These are phyloP conservation scores for Syzygium oleosum DNA, from an alignment of 345 rosid species.

Conservation along the genomic window DNA sequence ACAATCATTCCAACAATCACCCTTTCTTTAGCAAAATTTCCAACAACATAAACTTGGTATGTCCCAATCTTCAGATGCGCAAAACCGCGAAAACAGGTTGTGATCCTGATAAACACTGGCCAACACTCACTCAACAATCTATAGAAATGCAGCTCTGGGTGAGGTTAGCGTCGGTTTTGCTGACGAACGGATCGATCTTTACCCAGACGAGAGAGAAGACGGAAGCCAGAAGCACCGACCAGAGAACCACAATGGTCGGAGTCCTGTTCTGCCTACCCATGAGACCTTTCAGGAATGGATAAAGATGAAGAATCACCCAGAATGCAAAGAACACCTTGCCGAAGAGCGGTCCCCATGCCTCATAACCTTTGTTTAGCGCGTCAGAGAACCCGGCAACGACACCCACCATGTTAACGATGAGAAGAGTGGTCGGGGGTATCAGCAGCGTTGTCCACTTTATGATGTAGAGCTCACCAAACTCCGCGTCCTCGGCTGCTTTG, in stretches of 20 bases:
- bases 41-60: not conserved
- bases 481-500: constrained; percentile 80
- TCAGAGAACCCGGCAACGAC: constrained; percentile 99
- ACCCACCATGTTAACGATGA: constrained; percentile 80
- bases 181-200: constrained; percentile 74
- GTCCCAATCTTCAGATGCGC: not conserved
- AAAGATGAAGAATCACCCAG: constrained; percentile 96
- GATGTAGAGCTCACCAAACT: constrained; percentile 90
- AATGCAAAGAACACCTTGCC: constrained; percentile 93
- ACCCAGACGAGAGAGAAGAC: constrained; percentile 98
- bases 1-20: not conserved
- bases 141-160: constrained; percentile 61
- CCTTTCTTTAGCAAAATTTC: not conserved
- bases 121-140: constrained; percentile 50
- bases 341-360: constrained; percentile 96
- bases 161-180: constrained; percentile 13
- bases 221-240: constrained; percentile 94
- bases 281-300: constrained; percentile 99
- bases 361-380: constrained; percentile 93
- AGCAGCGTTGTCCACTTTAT: constrained; percentile 92
- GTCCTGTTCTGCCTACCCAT: constrained; percentile 98
- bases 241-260: constrained; percentile 85
- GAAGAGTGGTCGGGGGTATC: constrained; percentile 87
- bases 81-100: not conserved
- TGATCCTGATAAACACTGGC: not conserved